Evolutionary conservation across 1,284 basidiomycete species (phyloP).

Genomic region (Kalmanozyma brasiliensis): DNA sequence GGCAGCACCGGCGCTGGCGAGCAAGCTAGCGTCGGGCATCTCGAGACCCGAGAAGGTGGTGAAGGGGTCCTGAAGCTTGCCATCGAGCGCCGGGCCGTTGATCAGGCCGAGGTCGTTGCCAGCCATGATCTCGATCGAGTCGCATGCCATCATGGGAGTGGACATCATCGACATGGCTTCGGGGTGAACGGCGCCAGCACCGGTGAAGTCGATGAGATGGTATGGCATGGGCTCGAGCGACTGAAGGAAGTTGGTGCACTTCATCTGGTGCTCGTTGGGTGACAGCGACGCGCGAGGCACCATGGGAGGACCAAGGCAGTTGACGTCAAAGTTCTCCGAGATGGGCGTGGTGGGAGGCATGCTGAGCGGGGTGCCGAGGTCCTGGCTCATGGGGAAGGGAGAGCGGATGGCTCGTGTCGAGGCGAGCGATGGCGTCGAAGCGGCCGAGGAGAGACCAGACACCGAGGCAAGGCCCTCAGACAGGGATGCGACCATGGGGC

Average conservation of each 20-base stretch:
- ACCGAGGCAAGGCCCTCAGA: slow-evolving; percentile 32
- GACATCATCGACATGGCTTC: slow-evolving; percentile 24
- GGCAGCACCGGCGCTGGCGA: slow-evolving; percentile 28
- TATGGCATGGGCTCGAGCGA: slow-evolving; percentile 47
- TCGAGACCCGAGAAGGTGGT: slow-evolving; percentile 22
- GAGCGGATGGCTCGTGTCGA: slow-evolving; percentile 38
- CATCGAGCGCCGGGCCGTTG: slow-evolving; percentile 32
- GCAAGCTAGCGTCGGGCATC: slow-evolving; percentile 32
- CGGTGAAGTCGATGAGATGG: slow-evolving; percentile 43
- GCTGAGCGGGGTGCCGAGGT: slow-evolving; percentile 49
- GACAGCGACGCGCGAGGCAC: slow-evolving; percentile 37
- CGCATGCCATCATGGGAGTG: slow-evolving; percentile 31
- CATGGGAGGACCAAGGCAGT: slow-evolving; percentile 50
- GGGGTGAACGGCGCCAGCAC: slow-evolving; percentile 8
- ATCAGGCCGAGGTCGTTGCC: slow-evolving; percentile 50
- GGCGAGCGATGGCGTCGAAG: slow-evolving; percentile 45
- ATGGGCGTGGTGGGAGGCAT: slow-evolving; percentile 47
- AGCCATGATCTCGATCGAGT: slow-evolving; percentile 35
- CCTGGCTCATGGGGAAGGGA: slow-evolving; percentile 42
- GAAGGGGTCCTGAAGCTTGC: slow-evolving; percentile 47
- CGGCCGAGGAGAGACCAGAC: slow-evolving; percentile 41
- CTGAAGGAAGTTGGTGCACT: slow-evolving; percentile 51
- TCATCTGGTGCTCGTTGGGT: slow-evolving; percentile 46
- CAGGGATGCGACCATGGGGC: slow-evolving; percentile 44
- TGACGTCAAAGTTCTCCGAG: slow-evolving; percentile 47